Evolutionary conservation across 805 yeast genomes (phyloP), one percentile per base, ranked within the genome.

Genomic region (Saccharomycopsis lassenensis): DNA sequence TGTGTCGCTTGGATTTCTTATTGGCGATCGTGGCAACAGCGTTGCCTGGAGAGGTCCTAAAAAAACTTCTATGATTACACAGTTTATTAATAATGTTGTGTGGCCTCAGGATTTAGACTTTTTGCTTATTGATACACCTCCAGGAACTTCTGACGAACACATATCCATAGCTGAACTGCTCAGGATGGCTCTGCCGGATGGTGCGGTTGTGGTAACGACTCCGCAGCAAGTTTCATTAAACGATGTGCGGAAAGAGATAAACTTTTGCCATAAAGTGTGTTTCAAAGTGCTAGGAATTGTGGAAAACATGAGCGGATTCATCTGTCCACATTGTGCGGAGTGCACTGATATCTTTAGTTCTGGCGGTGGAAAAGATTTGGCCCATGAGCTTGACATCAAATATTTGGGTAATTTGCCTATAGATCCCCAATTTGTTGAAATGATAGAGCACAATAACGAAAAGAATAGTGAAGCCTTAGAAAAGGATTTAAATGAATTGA

Each of bases 21-120:
- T 91, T 5, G 77, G 79, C 18, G 78, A 84, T 51, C 59, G 97
- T 44, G 94, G 93, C 19, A 83, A 80, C 49, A 76, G 93, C 18
- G 91, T 91, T 12, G 96, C 91, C 7, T 91, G 99, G 99, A 67
- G 97, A 52, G 99, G 99, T 0, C 98, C 99, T 2, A 86, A 89
- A 58, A 91, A 93, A 54, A 87, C 96, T 0, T 95, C 96, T 10
- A 91, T 91, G 97, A 82, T 91, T 24, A 71, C 87, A 43, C 99
- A 91, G 59, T 89, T 91, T 52, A 63, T 93, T 28, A 71, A 74
- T 43, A 97, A 91, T 54, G 95, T 89, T 2, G 71, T 72, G 20
- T 91, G 99, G 99, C 46, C 46, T 7, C 21, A 36, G 14, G 43
- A 39, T 28, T 74, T 78, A 49, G 96, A 91, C 55, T 91, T 82